These are phyloP conservation scores for Thalassiosira mediterranea DNA, from an alignment of 352 stramenopile genomes.

Conservation along the genomic window DNA sequence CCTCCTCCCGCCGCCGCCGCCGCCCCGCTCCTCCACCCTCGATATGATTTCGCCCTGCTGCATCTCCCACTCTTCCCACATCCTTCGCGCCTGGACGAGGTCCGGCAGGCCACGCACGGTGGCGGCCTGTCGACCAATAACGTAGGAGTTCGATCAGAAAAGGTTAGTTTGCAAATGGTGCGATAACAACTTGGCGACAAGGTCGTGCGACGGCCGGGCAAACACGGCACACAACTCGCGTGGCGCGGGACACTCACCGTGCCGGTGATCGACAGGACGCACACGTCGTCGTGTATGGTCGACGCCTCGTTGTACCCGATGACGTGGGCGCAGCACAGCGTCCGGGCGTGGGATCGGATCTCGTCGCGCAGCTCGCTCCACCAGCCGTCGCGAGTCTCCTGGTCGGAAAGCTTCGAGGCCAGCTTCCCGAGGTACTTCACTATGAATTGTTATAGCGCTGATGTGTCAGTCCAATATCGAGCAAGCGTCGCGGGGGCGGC, in stretches of 20 bases:
- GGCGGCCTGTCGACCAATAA: too few species aligned
- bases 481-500: too few species aligned
- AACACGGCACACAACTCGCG: too few species aligned
- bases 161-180: too few species aligned
- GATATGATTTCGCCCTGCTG: constrained; percentile 43
- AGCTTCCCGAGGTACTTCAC: constrained; percentile 87
- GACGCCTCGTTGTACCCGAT: constrained; percentile 96
- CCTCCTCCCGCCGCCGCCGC: constrained; percentile 4
- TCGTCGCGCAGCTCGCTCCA: constrained; percentile 97
- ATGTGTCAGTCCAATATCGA: too few species aligned
- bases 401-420: constrained; percentile 94
- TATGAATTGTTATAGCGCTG: neutral
- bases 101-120: constrained; percentile 81
- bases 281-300: constrained; percentile 96
- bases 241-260: too few species aligned
- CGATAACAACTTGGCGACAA: too few species aligned
- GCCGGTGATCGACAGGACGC: constrained; percentile 95
- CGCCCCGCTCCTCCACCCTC: constrained; percentile 20
- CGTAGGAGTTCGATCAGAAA: too few species aligned
- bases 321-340: constrained; percentile 94
- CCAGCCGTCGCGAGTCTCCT: constrained; percentile 97
- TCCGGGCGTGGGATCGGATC: constrained; percentile 94
- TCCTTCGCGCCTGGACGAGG: constrained; percentile 51
- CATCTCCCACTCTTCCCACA: constrained; percentile 53
- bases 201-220: too few species aligned